Base-by-base conservation (phyloP, 2,329 filamentous ascomycete species). In the Cladosporium sp. region DNA sequence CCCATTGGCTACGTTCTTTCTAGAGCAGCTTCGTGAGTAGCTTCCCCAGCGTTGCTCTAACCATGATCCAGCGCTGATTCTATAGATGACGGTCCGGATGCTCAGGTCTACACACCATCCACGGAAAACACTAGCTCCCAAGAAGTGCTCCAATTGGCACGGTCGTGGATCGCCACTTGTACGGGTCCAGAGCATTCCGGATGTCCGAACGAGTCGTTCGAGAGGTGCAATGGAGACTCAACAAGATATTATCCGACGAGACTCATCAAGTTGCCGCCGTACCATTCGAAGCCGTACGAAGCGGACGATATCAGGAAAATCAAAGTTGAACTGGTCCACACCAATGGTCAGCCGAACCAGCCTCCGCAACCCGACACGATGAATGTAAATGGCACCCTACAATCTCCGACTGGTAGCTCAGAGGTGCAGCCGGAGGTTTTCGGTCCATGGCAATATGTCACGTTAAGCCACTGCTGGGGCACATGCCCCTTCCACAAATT, bases 381-480 rank as follows among this genome's bases (percentile, higher is more conserved):
- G 22, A 27, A 27, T 4, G 22, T 9, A 27, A 27, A 9, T 27
- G 22, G 5, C 9, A 27, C 22, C 9, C 22, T 5, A 9, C 5
- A 9, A 27, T 27, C 22, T 27, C 22, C 22, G 9, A 5, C 4
- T 9, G 22, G 9, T 27, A 27, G 22, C 22, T 9, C 22, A 9
- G 9, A 4, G 22, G 22, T 27, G 22, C 22, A 27, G 4, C 9
- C 22, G 9, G 22, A 27, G 9, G 9, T 9, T 27, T 27, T 27
- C 22, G 22, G 9, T 5, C 22, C 34, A 18, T 7, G 20, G 27
- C 13, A 34, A n/a, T 50, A 50, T 43, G 39, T 22, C 18, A 32
- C 38, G 5, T 37, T 50, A 4, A 43, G 38, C 32, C 24, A 50
- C 17, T 50, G 47, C 27, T 50, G 47, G 47, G 47, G 47, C 17